Percentiles rank a stretch among this genome's conserved stretches.
Evolutionary conservation across 129 eudicot genomes (phyloP).

Genomic region (Tagetes patula): DNA sequence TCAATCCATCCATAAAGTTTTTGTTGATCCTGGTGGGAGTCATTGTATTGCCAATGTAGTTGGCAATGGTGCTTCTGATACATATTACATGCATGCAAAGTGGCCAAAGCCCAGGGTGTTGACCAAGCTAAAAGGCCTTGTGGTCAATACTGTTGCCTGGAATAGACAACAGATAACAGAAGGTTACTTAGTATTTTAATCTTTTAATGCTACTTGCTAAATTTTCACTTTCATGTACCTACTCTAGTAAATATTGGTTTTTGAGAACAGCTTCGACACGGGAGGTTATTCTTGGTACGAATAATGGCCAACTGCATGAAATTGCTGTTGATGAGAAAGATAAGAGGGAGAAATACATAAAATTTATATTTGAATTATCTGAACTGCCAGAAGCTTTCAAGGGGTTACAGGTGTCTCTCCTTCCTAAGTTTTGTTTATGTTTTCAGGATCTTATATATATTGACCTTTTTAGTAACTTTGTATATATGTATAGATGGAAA

Average conservation of each 20-base stretch:
- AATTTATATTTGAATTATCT: slow-evolving; percentile 67
- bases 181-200: slow-evolving; percentile 43
- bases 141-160: slow-evolving; percentile 95
- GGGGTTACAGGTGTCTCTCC: slow-evolving; percentile 71
- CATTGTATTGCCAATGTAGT: slow-evolving; percentile 82
- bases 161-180: slow-evolving; percentile 89
- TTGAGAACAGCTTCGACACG: slow-evolving; percentile 66
- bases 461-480: not conserved
- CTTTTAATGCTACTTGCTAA: not conserved
- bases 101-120: slow-evolving; percentile 87
- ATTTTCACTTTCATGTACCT: not conserved
- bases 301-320: slow-evolving; percentile 87
- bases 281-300: slow-evolving; percentile 91
- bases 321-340: slow-evolving; percentile 90
- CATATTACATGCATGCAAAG: slow-evolving; percentile 82
- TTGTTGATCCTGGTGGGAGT: slow-evolving; percentile 97
- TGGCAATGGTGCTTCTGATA: slow-evolving; percentile 80
- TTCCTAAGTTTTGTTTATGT: not conserved
- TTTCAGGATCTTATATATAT: not conserved
- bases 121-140: slow-evolving; percentile 71
- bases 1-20: slow-evolving; percentile 85
- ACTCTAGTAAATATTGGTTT: not conserved
- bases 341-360: slow-evolving; percentile 89
- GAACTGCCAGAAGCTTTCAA: slow-evolving; percentile 87
- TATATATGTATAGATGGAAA: slow-evolving; percentile 75